These are phyloP conservation scores for Arabis alpina DNA, from an alignment of 345 rosid species.

Conservation along the genomic window DNA sequence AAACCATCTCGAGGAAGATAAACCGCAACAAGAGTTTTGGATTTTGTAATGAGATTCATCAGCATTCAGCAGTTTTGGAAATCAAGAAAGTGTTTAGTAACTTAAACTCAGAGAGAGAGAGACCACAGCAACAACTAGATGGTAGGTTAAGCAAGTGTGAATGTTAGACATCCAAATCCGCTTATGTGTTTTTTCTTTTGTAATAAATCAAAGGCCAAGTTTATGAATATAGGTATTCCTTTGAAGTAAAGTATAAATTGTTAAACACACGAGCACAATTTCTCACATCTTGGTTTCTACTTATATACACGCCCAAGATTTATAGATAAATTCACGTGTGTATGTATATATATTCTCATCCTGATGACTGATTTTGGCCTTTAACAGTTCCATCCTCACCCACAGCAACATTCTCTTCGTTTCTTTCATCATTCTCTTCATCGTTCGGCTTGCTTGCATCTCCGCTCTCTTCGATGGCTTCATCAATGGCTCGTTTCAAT, in stretches of 20 bases:
- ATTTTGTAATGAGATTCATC: conserved; percentile 21
- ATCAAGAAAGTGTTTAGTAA: neutral
- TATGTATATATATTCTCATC: conserved; percentile 16
- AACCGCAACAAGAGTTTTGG: neutral
- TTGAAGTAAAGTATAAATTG: neutral
- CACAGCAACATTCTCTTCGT: conserved; percentile 28
- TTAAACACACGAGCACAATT: neutral
- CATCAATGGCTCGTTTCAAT: conserved; percentile 34
- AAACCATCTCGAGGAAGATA: conserved; percentile 53
- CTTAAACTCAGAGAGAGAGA: neutral
- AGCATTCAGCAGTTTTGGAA: conserved; percentile 33
- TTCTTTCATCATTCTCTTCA: conserved; percentile 1
- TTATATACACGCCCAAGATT: neutral
- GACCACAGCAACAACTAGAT: conserved; percentile 4
- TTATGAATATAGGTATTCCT: neutral
- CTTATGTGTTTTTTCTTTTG: neutral
- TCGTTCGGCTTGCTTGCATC: conserved; percentile 21
- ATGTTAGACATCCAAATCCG: conserved; percentile 12
- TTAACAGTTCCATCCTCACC: conserved; percentile 26
- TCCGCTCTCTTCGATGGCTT: conserved; percentile 34
- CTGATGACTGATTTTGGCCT: conserved; percentile 38
- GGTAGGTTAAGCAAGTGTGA: conserved; percentile 22
- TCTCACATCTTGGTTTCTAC: conserved; percentile 11
- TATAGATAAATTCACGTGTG: neutral
- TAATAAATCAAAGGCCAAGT: neutral